phyloP scores from a whole-genome alignment of 768 basidiomycete genomes.

The Crucibulum laeve region DNA sequence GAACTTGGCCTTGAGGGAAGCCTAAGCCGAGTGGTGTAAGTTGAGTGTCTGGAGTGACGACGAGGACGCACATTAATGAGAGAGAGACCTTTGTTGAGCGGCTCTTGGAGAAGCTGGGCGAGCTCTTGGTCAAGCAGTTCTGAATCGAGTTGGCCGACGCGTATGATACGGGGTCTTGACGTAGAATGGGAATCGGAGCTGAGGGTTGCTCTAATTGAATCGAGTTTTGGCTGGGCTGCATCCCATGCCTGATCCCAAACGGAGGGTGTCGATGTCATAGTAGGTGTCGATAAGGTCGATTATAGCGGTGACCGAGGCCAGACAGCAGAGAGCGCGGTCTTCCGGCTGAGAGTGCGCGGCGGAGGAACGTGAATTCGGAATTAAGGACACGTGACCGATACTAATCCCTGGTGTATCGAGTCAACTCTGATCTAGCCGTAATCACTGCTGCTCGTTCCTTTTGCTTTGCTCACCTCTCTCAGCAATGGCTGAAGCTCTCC shows the following conservation, averaged over 20 bases:
- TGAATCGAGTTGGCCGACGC: conserved; percentile 90
- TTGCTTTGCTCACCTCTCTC: not conserved
- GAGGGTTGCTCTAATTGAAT: conserved; percentile 40
- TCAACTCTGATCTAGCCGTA: conserved; percentile 8
- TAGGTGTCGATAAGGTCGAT: conserved; percentile 5
- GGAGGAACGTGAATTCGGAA: conserved; percentile 11
- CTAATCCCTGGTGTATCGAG: too few species aligned
- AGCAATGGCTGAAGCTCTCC: conserved; percentile 71
- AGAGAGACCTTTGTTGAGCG: conserved; percentile 68
- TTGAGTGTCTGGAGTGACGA: not conserved
- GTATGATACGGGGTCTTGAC: conserved; percentile 49
- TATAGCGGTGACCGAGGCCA: too few species aligned
- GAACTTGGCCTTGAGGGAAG: conserved; percentile 53
- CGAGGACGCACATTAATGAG: conserved; percentile 54
- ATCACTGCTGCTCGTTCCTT: conserved; percentile 9
- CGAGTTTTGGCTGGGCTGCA: conserved; percentile 49
- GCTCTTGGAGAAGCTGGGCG: conserved; percentile 74
- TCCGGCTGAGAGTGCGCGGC: too few species aligned
- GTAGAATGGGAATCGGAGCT: conserved; percentile 17
- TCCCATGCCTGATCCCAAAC: conserved; percentile 66
- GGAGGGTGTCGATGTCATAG: conserved; percentile 12
- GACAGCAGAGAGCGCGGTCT: too few species aligned
- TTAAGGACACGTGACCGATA: conserved; percentile 11
- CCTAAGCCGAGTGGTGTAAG: conserved; percentile 29
- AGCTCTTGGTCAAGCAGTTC: conserved; percentile 89